These are phyloP conservation scores for Aspergillus bertholletiae DNA, from an alignment of 495 filamentous ascomycete species.

Conservation along the genomic window DNA sequence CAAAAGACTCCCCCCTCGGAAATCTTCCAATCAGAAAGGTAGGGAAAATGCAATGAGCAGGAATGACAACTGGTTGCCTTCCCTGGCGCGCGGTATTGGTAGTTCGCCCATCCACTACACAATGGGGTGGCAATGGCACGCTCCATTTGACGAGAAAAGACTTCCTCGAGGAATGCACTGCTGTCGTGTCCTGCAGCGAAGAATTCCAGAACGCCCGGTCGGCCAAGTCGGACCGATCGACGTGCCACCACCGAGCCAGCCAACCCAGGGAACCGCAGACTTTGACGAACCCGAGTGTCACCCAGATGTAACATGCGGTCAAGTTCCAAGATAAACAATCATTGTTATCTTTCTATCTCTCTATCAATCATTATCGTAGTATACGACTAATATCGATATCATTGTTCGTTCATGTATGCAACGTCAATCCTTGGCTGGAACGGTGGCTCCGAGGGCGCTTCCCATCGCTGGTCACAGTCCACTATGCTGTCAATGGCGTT, in stretches of 20 bases:
- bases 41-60: neutral
- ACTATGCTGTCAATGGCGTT: conserved; percentile 1
- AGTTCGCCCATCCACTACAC: neutral
- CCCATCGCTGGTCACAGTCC: neutral
- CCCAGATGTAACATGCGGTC: conserved; percentile 1
- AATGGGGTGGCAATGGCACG: conserved; percentile 9
- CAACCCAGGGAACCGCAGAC: conserved; percentile 8
- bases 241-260: conserved; percentile 14
- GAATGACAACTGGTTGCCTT: neutral
- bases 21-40: neutral
- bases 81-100: neutral
- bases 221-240: conserved; percentile 19
- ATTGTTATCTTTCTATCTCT: too few relatives aligned
- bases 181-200: conserved; percentile 23
- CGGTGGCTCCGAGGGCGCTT: neutral
- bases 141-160: neutral
- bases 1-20: neutral
- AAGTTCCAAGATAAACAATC: neutral
- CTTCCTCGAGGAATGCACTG: too few relatives aligned
- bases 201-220: conserved; percentile 21
- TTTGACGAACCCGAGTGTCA: conserved; percentile 1
- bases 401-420: neutral
- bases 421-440: neutral
- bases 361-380: too few relatives aligned
- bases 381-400: too few relatives aligned